These are phyloP conservation scores for Annulohypoxylon maeteangense DNA, from an alignment of 495 filamentous ascomycete species.

Conservation along the genomic window DNA sequence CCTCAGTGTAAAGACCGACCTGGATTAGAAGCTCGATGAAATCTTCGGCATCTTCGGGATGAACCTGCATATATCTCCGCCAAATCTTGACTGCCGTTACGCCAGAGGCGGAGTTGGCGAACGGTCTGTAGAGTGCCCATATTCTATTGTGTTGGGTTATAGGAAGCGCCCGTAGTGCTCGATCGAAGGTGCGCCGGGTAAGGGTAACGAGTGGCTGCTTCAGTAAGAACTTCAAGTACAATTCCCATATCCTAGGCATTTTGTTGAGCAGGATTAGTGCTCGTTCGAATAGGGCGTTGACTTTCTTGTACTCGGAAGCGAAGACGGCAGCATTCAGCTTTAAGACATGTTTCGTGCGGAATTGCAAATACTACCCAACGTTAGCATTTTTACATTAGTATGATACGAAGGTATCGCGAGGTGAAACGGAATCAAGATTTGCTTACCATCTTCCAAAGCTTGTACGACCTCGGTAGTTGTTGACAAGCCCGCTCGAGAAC, in stretches of 20 bases:
- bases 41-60: slow-evolving; percentile 95
- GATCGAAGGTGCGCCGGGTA: slow-evolving; percentile 91
- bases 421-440: slow-evolving; percentile 5
- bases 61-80: slow-evolving; percentile 97
- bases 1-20: slow-evolving; percentile 87
- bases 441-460: slow-evolving; percentile 95
- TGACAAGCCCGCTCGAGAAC: slow-evolving; percentile 92
- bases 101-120: slow-evolving; percentile 92
- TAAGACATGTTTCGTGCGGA: slow-evolving; percentile 82
- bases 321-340: slow-evolving; percentile 86
- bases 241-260: slow-evolving; percentile 98
- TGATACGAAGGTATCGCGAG: slow-evolving; percentile 20
- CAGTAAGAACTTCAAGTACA: slow-evolving; percentile 92
- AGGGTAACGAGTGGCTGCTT: slow-evolving; percentile 92
- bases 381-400: slow-evolving; percentile 35
- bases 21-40: slow-evolving; percentile 90
- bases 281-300: slow-evolving; percentile 95
- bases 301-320: slow-evolving; percentile 85
- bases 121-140: slow-evolving; percentile 91
- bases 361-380: slow-evolving; percentile 77
- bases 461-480: slow-evolving; percentile 93
- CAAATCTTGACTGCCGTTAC: slow-evolving; percentile 93
- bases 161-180: slow-evolving; percentile 91
- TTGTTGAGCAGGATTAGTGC: slow-evolving; percentile 96
- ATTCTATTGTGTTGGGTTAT: slow-evolving; percentile 97